Conservation (phyloP, 176 grass and related monocot genomes). For the Triticum aestivum region IWGSC_CS_RefSeq_v2.1 NC_057800.1:464768577-464769076, state of each 20-base stretch:
- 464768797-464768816: constrained; percentile 46
- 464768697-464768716: not conserved
- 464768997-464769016: not conserved
- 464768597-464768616: too few species aligned
- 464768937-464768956: not conserved
- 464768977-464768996: not conserved
- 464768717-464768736: not conserved
- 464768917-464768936: not conserved
- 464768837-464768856: constrained; percentile 2
- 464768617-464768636: too few species aligned
- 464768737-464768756: constrained; percentile 77
- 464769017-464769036: not conserved
- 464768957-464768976: not conserved
- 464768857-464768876: not conserved
- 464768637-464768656: too few species aligned
- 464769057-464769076: not conserved
- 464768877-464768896: not conserved
- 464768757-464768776: constrained; percentile 75
- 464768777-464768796: constrained; percentile 93
- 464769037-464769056: not conserved
- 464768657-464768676: not conserved
- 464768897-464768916: not conserved
- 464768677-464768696: too few species aligned
- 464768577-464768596: too few species aligned
- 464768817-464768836: constrained; percentile 76